These are phyloP conservation scores for Phialocephala subalpina DNA, from an alignment of 2,329 filamentous ascomycete genomes.

Conservation along the genomic window DNA sequence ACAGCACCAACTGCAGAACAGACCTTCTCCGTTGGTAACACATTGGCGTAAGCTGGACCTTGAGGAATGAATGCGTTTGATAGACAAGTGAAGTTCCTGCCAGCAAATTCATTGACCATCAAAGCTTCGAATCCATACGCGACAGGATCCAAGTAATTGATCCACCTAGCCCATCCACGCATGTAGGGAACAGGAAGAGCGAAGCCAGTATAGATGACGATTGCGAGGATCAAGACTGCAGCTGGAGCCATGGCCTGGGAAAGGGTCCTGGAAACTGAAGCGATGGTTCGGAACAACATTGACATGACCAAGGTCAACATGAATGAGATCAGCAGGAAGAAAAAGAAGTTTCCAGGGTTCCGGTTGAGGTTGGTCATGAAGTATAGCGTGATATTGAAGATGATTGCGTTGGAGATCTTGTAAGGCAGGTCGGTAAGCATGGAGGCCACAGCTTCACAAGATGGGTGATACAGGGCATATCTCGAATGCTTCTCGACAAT, in stretches of 20 bases:
- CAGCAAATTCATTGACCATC: slow-evolving; percentile 81
- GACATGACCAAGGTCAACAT: slow-evolving; percentile 61
- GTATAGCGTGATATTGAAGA: slow-evolving; percentile 84
- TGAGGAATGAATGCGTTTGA: slow-evolving; percentile 32
- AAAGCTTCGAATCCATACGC: slow-evolving; percentile 83
- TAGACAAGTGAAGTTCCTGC: slow-evolving; percentile 34
- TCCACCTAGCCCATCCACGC: slow-evolving; percentile 83
- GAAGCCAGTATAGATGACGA: slow-evolving; percentile 49
- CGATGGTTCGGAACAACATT: slow-evolving; percentile 88
- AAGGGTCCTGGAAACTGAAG: slow-evolving; percentile 74
- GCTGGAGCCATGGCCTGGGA: slow-evolving; percentile 70
- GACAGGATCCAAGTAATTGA: slow-evolving; percentile 69
- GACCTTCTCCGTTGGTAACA: slow-evolving; percentile 43
- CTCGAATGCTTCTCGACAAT: slow-evolving; percentile 91
- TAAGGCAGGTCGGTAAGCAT: slow-evolving; percentile 89
- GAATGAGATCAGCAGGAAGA: slow-evolving; percentile 61
- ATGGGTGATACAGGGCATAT: slow-evolving; percentile 91
- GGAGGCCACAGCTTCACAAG: slow-evolving; percentile 86
- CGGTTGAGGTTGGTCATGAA: slow-evolving; percentile 86
- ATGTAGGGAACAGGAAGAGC: slow-evolving; percentile 61
- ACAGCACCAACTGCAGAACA: slow-evolving; percentile 68
- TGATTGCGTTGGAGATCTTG: slow-evolving; percentile 67
- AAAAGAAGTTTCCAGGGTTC: slow-evolving; percentile 82
- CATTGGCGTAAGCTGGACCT: slow-evolving; percentile 31
- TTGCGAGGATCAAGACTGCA: slow-evolving; percentile 53